Conservation (phyloP, 2,329 filamentous ascomycete genomes). For the Aphanocladium album region DNA sequence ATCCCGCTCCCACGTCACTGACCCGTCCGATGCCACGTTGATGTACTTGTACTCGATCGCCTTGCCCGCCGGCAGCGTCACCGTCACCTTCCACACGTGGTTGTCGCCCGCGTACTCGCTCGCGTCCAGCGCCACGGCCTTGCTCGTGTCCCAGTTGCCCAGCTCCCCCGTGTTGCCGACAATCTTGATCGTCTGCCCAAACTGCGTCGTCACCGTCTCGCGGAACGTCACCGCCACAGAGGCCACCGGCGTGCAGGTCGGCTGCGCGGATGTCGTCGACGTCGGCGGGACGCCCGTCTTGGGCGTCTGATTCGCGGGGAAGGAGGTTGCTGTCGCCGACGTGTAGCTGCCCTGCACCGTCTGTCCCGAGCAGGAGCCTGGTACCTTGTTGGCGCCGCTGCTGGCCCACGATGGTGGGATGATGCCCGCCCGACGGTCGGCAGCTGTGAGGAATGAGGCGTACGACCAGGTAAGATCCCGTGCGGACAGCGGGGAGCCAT, state of each 20-base stretch:
- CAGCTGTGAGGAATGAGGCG: constrained; percentile 62
- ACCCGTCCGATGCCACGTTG: constrained; percentile 49
- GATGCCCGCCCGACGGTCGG: constrained; percentile 49
- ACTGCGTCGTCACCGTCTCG: constrained; percentile 50
- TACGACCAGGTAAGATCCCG: constrained; percentile 70
- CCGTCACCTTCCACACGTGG: constrained; percentile 55
- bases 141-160: constrained; percentile 55
- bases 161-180: constrained; percentile 55
- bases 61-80: constrained; percentile 52
- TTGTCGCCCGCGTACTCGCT: constrained; percentile 53
- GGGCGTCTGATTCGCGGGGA: constrained; percentile 46
- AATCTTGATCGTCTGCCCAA: constrained; percentile 61
- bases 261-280: constrained; percentile 16
- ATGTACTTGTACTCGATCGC: constrained; percentile 66
- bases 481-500: constrained; percentile 55
- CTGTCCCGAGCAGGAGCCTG: constrained; percentile 42
- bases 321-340: constrained; percentile 40
- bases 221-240: constrained; percentile 59
- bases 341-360: constrained; percentile 48
- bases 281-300: constrained; percentile 24
- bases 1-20: constrained; percentile 60
- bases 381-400: constrained; percentile 40
- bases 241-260: constrained; percentile 33
- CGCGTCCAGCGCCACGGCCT: constrained; percentile 53
- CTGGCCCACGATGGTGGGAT: constrained; percentile 55